Conservation (phyloP, 2,329 filamentous ascomycete genomes). For the Curvularia sp. region DNA sequence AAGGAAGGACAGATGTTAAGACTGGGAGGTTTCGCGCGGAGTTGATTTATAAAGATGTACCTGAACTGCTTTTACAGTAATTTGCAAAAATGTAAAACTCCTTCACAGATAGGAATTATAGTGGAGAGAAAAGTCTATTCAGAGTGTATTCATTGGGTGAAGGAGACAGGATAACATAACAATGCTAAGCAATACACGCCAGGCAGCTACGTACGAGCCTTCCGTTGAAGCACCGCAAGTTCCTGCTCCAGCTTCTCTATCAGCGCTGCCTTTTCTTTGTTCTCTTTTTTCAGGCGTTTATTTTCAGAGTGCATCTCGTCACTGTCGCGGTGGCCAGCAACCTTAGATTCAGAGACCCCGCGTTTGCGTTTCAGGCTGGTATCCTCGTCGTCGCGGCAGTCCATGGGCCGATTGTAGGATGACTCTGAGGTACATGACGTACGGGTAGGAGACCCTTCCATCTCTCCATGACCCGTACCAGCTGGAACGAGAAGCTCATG, state of each 20-base stretch:
- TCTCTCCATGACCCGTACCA: slow-evolving; percentile 25
- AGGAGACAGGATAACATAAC: not conserved
- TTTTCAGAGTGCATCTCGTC: slow-evolving; percentile 50
- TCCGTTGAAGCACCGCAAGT: slow-evolving; percentile 45
- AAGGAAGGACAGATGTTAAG: too few relatives aligned
- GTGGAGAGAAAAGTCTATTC: too few relatives aligned
- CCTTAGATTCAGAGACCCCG: slow-evolving; percentile 35
- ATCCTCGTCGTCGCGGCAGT: slow-evolving; percentile 38
- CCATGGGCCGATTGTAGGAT: slow-evolving; percentile 32
- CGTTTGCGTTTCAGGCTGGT: slow-evolving; percentile 44
- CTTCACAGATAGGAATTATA: too few relatives aligned
- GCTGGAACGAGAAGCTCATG: slow-evolving; percentile 42
- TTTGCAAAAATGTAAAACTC: too few relatives aligned
- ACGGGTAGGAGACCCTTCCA: slow-evolving; percentile 29
- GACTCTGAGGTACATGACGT: slow-evolving; percentile 35
- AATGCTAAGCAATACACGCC: not conserved
- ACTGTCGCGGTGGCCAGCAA: slow-evolving; percentile 33
- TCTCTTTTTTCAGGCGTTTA: slow-evolving; percentile 51
- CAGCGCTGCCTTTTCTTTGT: slow-evolving; percentile 51
- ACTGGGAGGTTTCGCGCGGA: too few relatives aligned
- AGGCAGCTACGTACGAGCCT: slow-evolving; percentile 28
- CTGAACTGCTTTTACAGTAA: too few relatives aligned
- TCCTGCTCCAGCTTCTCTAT: slow-evolving; percentile 46
- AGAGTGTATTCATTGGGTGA: too few relatives aligned
- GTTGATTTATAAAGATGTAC: too few relatives aligned